These are phyloP conservation scores for Candida sithepensis DNA, from an alignment of 805 yeast genomes.

Conservation along the genomic window DNA sequence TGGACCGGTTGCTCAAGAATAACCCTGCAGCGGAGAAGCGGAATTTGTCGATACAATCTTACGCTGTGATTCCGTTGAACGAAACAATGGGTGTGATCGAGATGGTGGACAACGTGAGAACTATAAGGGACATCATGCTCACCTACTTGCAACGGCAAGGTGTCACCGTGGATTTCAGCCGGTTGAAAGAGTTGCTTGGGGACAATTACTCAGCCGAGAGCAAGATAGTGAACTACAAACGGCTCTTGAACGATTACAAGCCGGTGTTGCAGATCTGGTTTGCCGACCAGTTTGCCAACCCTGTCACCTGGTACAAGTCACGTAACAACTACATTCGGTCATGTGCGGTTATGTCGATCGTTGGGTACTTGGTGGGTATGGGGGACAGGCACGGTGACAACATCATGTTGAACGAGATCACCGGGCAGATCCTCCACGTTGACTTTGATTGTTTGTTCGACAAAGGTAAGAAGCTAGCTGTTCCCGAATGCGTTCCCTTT, in stretches of 20 bases:
- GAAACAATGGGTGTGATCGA: constrained; percentile 90
- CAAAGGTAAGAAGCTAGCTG: constrained; percentile 64
- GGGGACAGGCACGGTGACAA: constrained; percentile 98
- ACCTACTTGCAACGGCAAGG: constrained; percentile 24
- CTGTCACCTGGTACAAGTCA: constrained; percentile 80
- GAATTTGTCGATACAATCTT: constrained; percentile 66
- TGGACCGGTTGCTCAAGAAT: constrained; percentile 65
- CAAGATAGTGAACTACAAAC: constrained; percentile 35
- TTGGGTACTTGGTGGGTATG: constrained; percentile 87
- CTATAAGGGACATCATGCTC: constrained; percentile 60
- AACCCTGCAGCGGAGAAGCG: constrained; percentile 74
- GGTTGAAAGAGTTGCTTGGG: constrained; percentile 22
- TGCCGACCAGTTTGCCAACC: constrained; percentile 83
- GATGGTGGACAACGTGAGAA: constrained; percentile 74
- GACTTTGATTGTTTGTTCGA: constrained; percentile 97
- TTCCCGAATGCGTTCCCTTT: constrained; percentile 95
- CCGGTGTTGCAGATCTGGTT: constrained; percentile 88
- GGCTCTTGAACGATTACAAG: constrained; percentile 37
- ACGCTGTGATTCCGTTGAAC: constrained; percentile 83
- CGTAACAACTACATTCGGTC: constrained; percentile 73
- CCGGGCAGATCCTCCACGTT: constrained; percentile 85
- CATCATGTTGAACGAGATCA: constrained; percentile 63
- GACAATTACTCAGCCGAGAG: constrained; percentile 25
- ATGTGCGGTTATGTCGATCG: constrained; percentile 95
- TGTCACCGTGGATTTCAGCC: constrained; percentile 26